Conservation (phyloP, 371 early-diverging fungal genomes). For the Mucor ambiguus region DNA sequence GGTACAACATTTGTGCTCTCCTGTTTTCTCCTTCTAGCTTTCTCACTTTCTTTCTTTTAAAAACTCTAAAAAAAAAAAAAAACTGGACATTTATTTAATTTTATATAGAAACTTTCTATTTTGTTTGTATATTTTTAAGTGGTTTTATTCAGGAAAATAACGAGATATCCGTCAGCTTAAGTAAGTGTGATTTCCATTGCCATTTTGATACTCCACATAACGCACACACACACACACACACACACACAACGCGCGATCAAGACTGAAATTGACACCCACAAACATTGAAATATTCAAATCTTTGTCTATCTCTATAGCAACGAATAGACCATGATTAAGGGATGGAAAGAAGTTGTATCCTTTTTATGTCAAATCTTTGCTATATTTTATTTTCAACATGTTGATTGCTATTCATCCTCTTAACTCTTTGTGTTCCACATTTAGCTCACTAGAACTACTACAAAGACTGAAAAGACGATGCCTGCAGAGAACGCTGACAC, state of each 20-base stretch:
- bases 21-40: constrained; percentile 4
- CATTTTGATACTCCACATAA: constrained; percentile 1
- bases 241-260: constrained; percentile 4
- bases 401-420: background rate
- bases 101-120: background rate
- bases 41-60: constrained; percentile 1
- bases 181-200: background rate
- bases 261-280: background rate
- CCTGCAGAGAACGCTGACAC: constrained; percentile 1
- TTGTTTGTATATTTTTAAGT: background rate
- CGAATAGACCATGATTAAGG: constrained; percentile 35
- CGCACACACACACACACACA: background rate
- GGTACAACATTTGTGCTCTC: constrained; percentile 15
- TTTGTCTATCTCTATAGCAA: background rate
- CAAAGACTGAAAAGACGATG: constrained; percentile 13
- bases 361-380: background rate
- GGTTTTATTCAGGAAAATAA: background rate
- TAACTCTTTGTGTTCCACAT: background rate
- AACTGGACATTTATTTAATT: background rate
- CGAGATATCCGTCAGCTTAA: background rate
- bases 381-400: background rate
- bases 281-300: background rate
- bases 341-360: constrained; percentile 46
- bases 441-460: constrained; percentile 35
- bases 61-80: background rate